Conservation (phyloP, 129 eudicot species). For the Calendula officinalis region DNA sequence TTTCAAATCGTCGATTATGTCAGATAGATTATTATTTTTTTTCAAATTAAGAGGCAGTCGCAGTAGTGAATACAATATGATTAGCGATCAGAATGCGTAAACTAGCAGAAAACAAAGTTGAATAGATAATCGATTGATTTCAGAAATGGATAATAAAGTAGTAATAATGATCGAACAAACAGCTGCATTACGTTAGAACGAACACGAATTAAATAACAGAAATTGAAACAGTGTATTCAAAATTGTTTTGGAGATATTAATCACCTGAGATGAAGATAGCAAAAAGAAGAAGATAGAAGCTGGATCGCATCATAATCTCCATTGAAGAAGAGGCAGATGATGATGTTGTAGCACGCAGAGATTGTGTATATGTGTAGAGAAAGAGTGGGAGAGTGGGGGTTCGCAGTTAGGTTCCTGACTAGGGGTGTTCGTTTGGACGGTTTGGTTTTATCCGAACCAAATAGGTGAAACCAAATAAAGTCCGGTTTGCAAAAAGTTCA, state of each 20-base stretch:
- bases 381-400: slow-evolving; percentile 30
- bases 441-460: no score
- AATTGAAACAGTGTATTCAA: slow-evolving; percentile 1
- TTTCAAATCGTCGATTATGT: not conserved
- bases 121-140: slow-evolving; percentile 12
- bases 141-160: slow-evolving; percentile 1
- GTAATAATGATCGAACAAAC: not conserved
- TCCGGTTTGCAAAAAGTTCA: no score
- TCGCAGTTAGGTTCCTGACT: slow-evolving; percentile 25
- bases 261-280: slow-evolving; percentile 28
- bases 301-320: slow-evolving; percentile 2
- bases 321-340: slow-evolving; percentile 2
- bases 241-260: not conserved
- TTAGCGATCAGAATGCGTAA: not conserved
- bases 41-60: not conserved
- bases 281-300: slow-evolving; percentile 12
- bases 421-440: no score
- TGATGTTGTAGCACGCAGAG: slow-evolving; percentile 23
- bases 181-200: not conserved
- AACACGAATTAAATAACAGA: not conserved
- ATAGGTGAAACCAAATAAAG: no score
- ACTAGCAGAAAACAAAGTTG: not conserved
- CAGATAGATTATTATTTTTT: not conserved
- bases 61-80: not conserved
- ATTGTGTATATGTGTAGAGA: slow-evolving; percentile 29